Base-by-base conservation (phyloP, 2,329 filamentous ascomycete genomes). In the Xenosphaeropsis pyriputrescens region DNA sequence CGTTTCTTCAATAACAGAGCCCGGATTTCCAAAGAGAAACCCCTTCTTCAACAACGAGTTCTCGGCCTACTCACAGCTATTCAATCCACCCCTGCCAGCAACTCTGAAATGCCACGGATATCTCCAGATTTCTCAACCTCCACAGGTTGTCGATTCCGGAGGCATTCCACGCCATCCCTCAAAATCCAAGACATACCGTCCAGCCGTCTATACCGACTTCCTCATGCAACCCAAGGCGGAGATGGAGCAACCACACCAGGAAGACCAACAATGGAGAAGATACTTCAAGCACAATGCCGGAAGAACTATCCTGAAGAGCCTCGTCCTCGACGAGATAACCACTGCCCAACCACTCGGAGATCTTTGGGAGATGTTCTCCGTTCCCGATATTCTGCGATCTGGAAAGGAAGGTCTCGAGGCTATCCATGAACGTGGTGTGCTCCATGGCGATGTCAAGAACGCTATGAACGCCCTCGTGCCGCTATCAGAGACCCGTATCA, bases 401-500 rank as follows among this genome's bases (percentile, higher is more conserved):
- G 34, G 34, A 19, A 7, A 9, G 15, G 15, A 18, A 35, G 18
- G 34, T 35, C 9, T 35, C 34, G 14, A 13, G 11, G 12, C 9
- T 6, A 19, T 35, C 9, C 17, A 35, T 18, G 8, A 19, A 19
- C 8, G 12, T 19, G 17, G 34, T 17, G 17, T 35, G 14, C 19
- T 35, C 9, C 17, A 35, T 19, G 34, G 17, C 13, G 34, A 35
- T 35, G 17, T 35, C 12, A 35, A 35, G 13, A 35, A 35, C 19
- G 19, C 13, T 19, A 12, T 29, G 29, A 29, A 35, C 14, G 17
- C 34, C 9, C 34, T 35, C 6, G 34, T 35, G 17, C 12, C 18
- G 7, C 9, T 9, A 11, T 18, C 9, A 9, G 12, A 35, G 13
- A 18, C 17, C 14, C 14, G 34, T 9, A 35, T 35, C 18, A 14